Base-by-base conservation (phyloP, 164 flowering plant genomes). In the Warburgia ugandensis region DNA sequence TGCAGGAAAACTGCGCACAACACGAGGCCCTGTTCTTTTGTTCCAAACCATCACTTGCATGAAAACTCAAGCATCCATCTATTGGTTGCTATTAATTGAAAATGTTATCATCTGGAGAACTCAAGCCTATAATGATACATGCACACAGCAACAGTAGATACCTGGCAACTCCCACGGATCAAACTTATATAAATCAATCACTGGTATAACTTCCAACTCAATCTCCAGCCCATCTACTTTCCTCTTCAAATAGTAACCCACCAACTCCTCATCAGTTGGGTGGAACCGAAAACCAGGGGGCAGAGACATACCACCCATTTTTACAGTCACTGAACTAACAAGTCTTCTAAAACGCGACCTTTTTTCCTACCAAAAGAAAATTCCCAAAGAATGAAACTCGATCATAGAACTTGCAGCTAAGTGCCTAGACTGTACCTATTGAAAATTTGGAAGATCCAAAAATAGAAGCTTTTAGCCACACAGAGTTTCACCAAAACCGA, bases 161-260 rank as follows among this genome's bases (percentile, higher is more conserved):
- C 95, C 95, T 68, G 95, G 95, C 44, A 90, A 64, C 54, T 90
- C 89, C 97, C 95, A 90, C 14, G 95, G 97, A 72, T 90, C 95
- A 58, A 72, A 89, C 60, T 86, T 89, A 69, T 86, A 89, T 43
- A 86, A 64, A 36, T 86, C 95, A 29, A 86, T 61, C 35, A 62
- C 86, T 6, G 95, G 97, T 39, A 86, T 84, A 6, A 90, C 86
- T 75, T 90, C 94, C 32, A 90, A 91, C 62, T 86, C 97, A 54
- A 90, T 76, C 63, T 79, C 75, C 35, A 66, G 82, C 16, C 91
- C 86, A n/a, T 82, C 86, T 0, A 73, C 73, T 69, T 86, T 84
- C 56, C 84, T 82, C 65, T 82, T 77, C 45, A 86, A 68, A 69
- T 86, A 86, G 49, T 84, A 90, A 0, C 83, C 84, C 28, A 86